Percentiles rank a stretch among this genome's conserved stretches.
Evolutionary conservation across 257 asterid genomes (phyloP).

Genomic region (Salvia rosmarinus): DNA sequence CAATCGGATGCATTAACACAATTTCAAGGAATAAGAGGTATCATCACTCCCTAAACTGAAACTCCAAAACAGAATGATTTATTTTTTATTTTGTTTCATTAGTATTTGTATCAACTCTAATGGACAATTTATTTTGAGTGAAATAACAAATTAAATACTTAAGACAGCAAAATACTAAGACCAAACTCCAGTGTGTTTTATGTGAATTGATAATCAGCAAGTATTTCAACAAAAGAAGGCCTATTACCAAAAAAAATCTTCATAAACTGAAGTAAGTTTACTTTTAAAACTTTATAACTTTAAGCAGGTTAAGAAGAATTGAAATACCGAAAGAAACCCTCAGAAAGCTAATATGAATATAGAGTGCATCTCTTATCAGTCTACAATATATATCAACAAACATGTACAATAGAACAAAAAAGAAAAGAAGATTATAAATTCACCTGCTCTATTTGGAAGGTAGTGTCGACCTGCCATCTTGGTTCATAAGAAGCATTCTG

Average conservation of each 20-base stretch:
- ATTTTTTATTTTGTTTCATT: not conserved
- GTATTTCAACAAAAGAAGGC: not conserved
- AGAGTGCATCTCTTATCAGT: not conserved
- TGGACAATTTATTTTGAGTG: not conserved
- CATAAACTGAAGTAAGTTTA: not conserved
- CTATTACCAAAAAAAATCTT: slow-evolving; percentile 6
- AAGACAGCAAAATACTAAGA: slow-evolving; percentile 8
- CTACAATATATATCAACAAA: slow-evolving; percentile 11
- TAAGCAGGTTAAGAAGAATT: not conserved
- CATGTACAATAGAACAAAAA: not conserved
- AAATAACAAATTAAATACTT: slow-evolving; percentile 6
- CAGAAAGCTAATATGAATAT: slow-evolving; percentile 9
- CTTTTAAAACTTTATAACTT: not conserved
- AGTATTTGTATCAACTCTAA: not conserved
- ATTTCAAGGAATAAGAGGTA: slow-evolving; percentile 12
- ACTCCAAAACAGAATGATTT: slow-evolving; percentile 15
- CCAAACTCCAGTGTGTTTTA: not conserved
- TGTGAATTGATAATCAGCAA: not conserved
- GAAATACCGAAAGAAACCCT: not conserved
- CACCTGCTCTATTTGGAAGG: slow-evolving; percentile 90
- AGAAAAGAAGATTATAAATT: slow-evolving; percentile 3
- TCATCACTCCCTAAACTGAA: not conserved
- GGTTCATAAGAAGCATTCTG: slow-evolving; percentile 76
- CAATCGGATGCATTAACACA: not conserved
- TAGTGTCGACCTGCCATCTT: slow-evolving; percentile 73